These are phyloP conservation scores for Metarhizium rileyi DNA, from an alignment of 2,329 filamentous ascomycete genomes.

Conservation along the genomic window DNA sequence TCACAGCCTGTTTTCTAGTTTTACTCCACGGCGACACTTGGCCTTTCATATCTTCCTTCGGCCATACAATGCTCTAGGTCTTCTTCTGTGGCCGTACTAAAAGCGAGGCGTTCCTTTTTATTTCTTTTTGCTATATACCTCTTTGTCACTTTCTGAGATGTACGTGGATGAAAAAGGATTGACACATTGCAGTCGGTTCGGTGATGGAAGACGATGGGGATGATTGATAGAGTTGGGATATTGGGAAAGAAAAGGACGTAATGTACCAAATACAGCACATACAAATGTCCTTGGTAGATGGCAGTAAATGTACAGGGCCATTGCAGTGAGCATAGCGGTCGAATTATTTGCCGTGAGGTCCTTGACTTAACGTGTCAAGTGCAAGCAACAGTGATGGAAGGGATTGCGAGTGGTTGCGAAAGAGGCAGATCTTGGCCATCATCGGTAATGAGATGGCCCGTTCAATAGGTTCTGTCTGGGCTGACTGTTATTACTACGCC, in stretches of 20 bases:
- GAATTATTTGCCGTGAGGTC: too few relatives aligned
- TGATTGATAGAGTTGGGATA: not conserved
- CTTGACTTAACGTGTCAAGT: too few relatives aligned
- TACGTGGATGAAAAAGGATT: not conserved
- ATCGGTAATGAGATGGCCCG: too few relatives aligned
- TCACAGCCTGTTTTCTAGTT: not conserved
- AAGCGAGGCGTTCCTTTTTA: slow-evolving; percentile 1
- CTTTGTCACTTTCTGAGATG: slow-evolving; percentile 1
- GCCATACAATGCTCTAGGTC: not conserved
- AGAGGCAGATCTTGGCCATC: too few relatives aligned
- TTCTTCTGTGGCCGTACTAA: not conserved
- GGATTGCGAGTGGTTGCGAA: too few relatives aligned
- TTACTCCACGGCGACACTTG: not conserved
- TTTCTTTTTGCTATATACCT: slow-evolving; percentile 5
- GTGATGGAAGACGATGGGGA: not conserved
- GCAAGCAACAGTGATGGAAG: too few relatives aligned
- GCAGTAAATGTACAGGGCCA: not conserved
- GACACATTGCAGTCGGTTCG: not conserved
- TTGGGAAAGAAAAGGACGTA: not conserved
- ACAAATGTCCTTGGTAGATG: not conserved
- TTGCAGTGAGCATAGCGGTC: too few relatives aligned
- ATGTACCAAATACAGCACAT: not conserved
- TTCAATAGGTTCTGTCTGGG: too few relatives aligned
- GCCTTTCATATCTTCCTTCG: not conserved
- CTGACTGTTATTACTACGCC: too few relatives aligned